Base-by-base conservation (phyloP, 208 protist species). In the Trypanosoma melophagium region DNA sequence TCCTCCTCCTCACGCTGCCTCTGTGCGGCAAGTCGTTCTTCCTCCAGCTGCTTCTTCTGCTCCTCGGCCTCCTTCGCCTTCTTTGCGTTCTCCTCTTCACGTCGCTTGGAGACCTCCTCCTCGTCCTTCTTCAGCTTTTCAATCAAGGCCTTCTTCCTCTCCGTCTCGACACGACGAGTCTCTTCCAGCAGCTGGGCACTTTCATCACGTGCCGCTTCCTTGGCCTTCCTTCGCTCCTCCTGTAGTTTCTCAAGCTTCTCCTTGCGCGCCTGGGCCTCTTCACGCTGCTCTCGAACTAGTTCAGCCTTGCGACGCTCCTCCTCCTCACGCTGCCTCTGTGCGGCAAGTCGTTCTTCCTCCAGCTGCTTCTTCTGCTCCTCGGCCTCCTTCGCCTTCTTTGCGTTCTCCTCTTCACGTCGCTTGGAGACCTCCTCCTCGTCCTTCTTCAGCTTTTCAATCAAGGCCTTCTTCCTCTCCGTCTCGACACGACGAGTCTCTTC, bases 1-100 rank as follows among this genome's bases (percentile, higher is more conserved):
- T 58, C 56, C 59, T 87, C 78, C 68, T 83, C 70, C 63, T 85
- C 74, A 28, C 83, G 76, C 54, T 75, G 58, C 69, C 79, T 71
- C 42, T 80, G 53, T 49, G 84, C 81, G 19, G 60, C 54, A 35
- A 69, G 68, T 13, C 45, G 80, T 63, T 92, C 83, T 63, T 79
- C 75, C 62, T 86, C 81, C 17, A 84, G 45, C 58, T 80, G 67
- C 41, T 22, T 41, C 58, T 86, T 79, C 59, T 78, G 63, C 54
- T 69, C 73, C 66, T 90, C 84, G 61, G 56, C 63, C 56, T 72
- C 67, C 52, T 76, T 73, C 7, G 42, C 72, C 73, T 79, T 73
- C 62, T 76, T 73, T 56, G 84, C 69, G 7, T 59, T 77, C 62
- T 83, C n/a, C 22, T 31, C 4, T 0, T 77, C 76, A 35, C 68